Conservation (phyloP, 805 yeast genomes). For the Saccharomyces jurei region DNA sequence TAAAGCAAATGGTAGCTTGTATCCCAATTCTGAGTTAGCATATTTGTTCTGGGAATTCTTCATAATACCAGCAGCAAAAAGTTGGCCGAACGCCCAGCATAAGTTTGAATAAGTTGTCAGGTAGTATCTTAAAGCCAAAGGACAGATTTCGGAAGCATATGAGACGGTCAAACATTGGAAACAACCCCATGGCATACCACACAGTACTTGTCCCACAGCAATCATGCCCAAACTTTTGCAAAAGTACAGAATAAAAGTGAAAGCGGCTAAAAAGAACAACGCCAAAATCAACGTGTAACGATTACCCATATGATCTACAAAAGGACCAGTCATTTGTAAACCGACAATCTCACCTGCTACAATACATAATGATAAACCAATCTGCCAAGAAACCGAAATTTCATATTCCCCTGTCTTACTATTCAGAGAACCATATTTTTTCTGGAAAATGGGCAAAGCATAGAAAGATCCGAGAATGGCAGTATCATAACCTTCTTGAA, state of each 20-base stretch:
- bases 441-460: slow-evolving; percentile 39
- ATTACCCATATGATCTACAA: slow-evolving; percentile 41
- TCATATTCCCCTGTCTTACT: slow-evolving; percentile 25
- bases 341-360: slow-evolving; percentile 40
- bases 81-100: slow-evolving; percentile 52
- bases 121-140: slow-evolving; percentile 41
- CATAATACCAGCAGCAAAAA: slow-evolving; percentile 45
- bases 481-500: slow-evolving; percentile 45
- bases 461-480: slow-evolving; percentile 36
- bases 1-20: slow-evolving; percentile 47
- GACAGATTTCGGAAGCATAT: slow-evolving; percentile 53
- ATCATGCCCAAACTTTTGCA: slow-evolving; percentile 35
- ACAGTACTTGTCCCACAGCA: slow-evolving; percentile 36
- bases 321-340: slow-evolving; percentile 36
- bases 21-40: slow-evolving; percentile 33
- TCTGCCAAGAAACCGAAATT: slow-evolving; percentile 38
- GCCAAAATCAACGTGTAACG: slow-evolving; percentile 33
- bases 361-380: slow-evolving; percentile 24
- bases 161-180: slow-evolving; percentile 44
- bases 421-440: slow-evolving; percentile 33
- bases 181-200: slow-evolving; percentile 49
- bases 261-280: slow-evolving; percentile 28
- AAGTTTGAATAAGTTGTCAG: slow-evolving; percentile 44
- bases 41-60: slow-evolving; percentile 28
- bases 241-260: slow-evolving; percentile 42